Base-by-base conservation (phyloP, 495 filamentous ascomycete genomes). In the Podospora comata region DNA sequence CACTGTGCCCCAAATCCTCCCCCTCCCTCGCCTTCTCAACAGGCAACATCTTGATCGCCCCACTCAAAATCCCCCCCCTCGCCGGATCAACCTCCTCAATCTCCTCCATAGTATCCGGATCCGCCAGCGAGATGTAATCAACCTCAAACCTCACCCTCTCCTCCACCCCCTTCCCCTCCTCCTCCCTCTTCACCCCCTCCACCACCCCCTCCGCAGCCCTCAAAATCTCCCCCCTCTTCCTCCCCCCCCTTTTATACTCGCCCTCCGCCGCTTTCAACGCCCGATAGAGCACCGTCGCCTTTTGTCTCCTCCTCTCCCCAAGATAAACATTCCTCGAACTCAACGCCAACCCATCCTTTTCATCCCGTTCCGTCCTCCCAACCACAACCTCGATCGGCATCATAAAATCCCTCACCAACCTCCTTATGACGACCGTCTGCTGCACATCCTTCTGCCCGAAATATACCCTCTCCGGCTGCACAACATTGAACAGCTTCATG, bases 371-470 rank as follows among this genome's bases (percentile, higher is more conserved):
- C 2, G 95, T 99, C 4, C 84, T 76, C 2, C 90, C 88, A 48
- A 98, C 82, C 5, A 88, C 81, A 1, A 98, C 87, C 58, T 92
- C 85, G 2, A 86, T 90, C 26, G 89, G 85, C n/a, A 98, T 73
- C 75, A 91, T 89, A 70, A 99, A 94, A 74, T 99, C 95, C 70
- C 86, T 79, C 3, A 97, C 91, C 87, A 99, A 86, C 7, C 91
- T 86, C 76, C 86, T 87, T 73, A 99, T 91, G 5, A 99, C 85
- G 7, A 94, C 91, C 0, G 92, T 96, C 80, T 99, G 95, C 79
- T 99, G 95, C 19, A 97, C 87, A 73, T 99, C 95, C 80, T 99
- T 98, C 79, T 98, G 96, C 1, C 95, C 95, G 78, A 99, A 97
- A 76, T 97, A 99, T 1, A 93, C 96, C 57, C 87, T 86, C 56